These are phyloP conservation scores for Apiotrichum gracile DNA, from an alignment of 1,284 basidiomycete genomes.

Conservation along the genomic window DNA sequence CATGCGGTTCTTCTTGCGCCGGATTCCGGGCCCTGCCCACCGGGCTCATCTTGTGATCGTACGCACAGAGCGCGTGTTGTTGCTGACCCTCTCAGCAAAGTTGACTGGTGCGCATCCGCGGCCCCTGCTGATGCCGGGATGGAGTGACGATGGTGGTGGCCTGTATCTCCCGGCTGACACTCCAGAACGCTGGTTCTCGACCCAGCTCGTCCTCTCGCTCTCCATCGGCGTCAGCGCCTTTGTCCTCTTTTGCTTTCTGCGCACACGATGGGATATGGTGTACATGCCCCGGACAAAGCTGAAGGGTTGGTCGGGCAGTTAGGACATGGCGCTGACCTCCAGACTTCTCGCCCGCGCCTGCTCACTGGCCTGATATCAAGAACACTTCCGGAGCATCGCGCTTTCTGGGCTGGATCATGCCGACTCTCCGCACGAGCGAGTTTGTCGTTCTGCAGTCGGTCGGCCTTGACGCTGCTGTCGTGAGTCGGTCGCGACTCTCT, in stretches of 20 bases:
- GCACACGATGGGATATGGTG: conserved; percentile 78
- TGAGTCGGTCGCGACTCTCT: conserved; percentile 43
- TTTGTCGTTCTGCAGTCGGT: conserved; percentile 94
- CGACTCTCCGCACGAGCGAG: conserved; percentile 83
- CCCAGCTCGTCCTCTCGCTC: conserved; percentile 75
- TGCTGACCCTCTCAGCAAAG: not conserved
- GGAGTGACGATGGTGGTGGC: not conserved
- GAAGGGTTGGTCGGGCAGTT: conserved; percentile 72
- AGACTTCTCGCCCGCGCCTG: conserved; percentile 40
- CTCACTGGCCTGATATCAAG: conserved; percentile 31
- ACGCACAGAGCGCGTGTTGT: not conserved
- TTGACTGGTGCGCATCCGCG: not conserved
- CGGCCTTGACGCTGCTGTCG: conserved; percentile 90
- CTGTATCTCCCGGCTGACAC: not conserved
- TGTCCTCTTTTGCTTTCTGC: conserved; percentile 77
- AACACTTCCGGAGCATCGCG: conserved; percentile 12
- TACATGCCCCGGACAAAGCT: conserved; percentile 91
- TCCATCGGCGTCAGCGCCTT: conserved; percentile 74
- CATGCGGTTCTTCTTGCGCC: not conserved
- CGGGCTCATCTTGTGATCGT: not conserved
- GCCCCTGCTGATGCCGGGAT: not conserved
- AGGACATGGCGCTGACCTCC: too few relatives aligned
- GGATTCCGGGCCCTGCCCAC: not conserved
- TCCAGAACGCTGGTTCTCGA: conserved; percentile 56
- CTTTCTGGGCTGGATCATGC: conserved; percentile 92